Evolutionary conservation across 2,329 filamentous ascomycete species (phyloP), one percentile per base, ranked within the genome.

Genomic region (Amylocarpus encephaloides): DNA sequence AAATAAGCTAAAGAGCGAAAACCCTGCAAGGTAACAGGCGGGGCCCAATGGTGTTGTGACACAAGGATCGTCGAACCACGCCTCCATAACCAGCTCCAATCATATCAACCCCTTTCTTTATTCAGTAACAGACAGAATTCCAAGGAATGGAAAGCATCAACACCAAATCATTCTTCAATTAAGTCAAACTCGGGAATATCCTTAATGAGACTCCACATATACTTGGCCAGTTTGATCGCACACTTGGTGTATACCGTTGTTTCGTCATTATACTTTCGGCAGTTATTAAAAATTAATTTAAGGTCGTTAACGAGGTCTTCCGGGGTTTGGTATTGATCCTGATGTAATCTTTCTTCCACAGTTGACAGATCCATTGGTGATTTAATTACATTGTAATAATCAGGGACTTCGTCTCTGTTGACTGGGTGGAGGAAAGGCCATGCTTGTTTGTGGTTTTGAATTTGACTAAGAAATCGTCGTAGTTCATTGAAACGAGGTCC

Each of bases 361-460:
- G 91, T 96, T 43, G 81, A 85, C 42, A 96, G 75, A 66, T 96
- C 92, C 92, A 97, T 97, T 34, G 92, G 93, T 67, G 95, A 87
- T 66, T 91, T 90, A 73, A 97, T 97, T 54, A 97, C 90, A 53
- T 95, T 88, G 73, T 97, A 97, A 71, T 98, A 98, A 68, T 97
- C 93, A 15, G 88, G 83, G 0, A 97, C 93, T 59, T 97, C 93
- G 62, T 97, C 93, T 58, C 86, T 84, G 67, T 94, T 96, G 59
- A 98, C 93, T 0, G 93, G 92, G 22, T 89, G 81, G 32, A 93
- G 79, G 74, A 98, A 97, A 0, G 93, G 93, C 93, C 93, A 97
- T 0, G 90, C 87, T 7, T 86, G 85, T 60, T 83, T 83, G 70
- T 95, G 90, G 67, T 96, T 97, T 67, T 96, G 91, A 68, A 97